Base-by-base conservation (phyloP, 1,139 yeast species). In the Scheffersomyces cryptocercus region DNA sequence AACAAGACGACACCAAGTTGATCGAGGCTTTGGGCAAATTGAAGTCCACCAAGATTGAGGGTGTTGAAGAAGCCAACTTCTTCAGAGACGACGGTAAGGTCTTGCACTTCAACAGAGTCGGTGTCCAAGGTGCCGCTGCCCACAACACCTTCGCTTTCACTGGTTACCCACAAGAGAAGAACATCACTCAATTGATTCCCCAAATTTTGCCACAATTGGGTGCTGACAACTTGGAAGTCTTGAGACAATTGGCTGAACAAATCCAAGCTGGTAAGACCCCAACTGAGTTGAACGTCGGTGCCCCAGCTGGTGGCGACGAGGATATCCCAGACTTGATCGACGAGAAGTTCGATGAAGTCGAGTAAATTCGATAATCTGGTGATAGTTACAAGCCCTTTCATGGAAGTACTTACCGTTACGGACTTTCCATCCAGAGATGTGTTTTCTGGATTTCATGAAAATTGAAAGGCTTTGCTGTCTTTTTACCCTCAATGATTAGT, bases 51-150 rank as follows among this genome's bases (percentile, higher is more conserved):
- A 86, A 90, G 62, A 77, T 93, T 59, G 91, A 86, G 57, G 89
- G 87, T 62, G 85, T 93, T 60, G 96, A 89, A 68, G 97, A 91
- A 77, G 98, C 96, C 67, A 93, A 91, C 83, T 88, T 93, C 81
- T 91, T 93, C 86, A 87, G 79, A 74, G 96, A 90, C 56, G 97
- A 91, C 71, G 97, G 98, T 65, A 86, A 85, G 68, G 97, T 93
- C 55, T 79, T 91, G 73, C 97, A 91, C 79, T 90, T 93, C 82
- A 84, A 87, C 80, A 85, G 93, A 73, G 96, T 89, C 55, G 89
- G 90, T 75, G 95, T 91, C 55, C 97, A 91, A 78, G 90, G 90
- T 57, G 90, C 97, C 58, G 84, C 88, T 61, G 85, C 85, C 61
- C 80, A 86, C 79, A 91, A 93, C 84, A 87, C 96, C 53, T 88